Percentiles rank a stretch among this genome's conserved stretches.
Evolutionary conservation across 2,329 filamentous ascomycete genomes (phyloP).

Genomic region (Myriosclerotinia duriaeana): DNA sequence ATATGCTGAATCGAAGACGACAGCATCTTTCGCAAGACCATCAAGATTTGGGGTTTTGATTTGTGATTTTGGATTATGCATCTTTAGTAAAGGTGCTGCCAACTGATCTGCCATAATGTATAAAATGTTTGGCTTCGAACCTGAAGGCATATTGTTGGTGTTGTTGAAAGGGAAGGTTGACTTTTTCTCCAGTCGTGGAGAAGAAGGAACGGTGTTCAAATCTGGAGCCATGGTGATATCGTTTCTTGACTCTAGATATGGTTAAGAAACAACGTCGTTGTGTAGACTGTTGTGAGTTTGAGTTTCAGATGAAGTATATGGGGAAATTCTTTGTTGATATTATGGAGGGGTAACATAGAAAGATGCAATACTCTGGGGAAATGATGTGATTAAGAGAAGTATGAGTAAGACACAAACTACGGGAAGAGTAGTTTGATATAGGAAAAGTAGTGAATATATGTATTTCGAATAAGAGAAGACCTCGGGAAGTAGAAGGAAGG

Average conservation of each 20-base stretch:
- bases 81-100: constrained; percentile 84
- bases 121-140: constrained; percentile 67
- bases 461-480: neutral
- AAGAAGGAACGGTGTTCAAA: constrained; percentile 67
- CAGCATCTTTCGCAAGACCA: constrained; percentile 73
- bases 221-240: constrained; percentile 62
- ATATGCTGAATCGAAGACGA: constrained; percentile 92
- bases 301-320: neutral
- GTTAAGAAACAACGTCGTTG: neutral
- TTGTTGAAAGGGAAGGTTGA: constrained; percentile 35
- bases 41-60: constrained; percentile 93
- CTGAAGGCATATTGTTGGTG: constrained; percentile 28
- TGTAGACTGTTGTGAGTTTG: neutral
- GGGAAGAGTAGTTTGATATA: neutral
- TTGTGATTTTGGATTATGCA: constrained; percentile 83
- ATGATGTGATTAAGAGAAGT: constrained; percentile 16
- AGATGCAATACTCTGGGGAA: constrained; percentile 16
- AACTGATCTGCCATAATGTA: constrained; percentile 98
- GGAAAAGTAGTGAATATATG: neutral
- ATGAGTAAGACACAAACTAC: neutral
- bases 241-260: neutral
- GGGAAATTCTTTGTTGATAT: neutral
- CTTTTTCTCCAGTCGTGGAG: constrained; percentile 43
- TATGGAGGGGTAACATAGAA: constrained; percentile 5
- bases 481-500: neutral